Evolutionary conservation across 2,329 filamentous ascomycete species (phyloP).

Genomic region (Ustulina deusta): DNA sequence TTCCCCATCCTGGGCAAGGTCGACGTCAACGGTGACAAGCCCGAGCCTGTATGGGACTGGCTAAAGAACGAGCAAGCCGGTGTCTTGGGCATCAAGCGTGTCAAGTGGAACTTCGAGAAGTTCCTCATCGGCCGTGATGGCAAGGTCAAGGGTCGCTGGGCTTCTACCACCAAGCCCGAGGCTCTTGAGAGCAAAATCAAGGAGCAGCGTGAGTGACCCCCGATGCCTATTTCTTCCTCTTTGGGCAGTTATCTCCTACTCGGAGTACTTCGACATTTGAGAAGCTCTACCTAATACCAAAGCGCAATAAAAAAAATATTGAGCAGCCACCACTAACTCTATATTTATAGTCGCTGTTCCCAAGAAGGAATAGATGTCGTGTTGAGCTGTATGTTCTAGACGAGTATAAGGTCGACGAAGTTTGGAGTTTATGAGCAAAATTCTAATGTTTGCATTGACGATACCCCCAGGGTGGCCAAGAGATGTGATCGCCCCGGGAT

Average conservation of each 20-base stretch:
- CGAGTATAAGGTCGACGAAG: conserved; percentile 28
- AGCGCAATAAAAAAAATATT: neutral
- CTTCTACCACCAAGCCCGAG: conserved; percentile 88
- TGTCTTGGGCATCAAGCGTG: conserved; percentile 84
- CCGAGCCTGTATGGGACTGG: conserved; percentile 84
- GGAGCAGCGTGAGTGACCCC: conserved; percentile 63
- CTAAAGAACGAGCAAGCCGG: conserved; percentile 80
- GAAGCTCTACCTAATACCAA: neutral
- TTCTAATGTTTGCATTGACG: conserved; percentile 45
- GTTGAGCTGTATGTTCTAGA: conserved; percentile 22
- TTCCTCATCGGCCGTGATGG: conserved; percentile 91
- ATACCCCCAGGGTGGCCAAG: conserved; percentile 46
- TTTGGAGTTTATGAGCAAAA: conserved; percentile 37
- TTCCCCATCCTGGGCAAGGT: conserved; percentile 94
- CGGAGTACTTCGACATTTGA: too few relatives aligned
- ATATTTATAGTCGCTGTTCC: conserved; percentile 58
- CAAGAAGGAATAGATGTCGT: conserved; percentile 58
- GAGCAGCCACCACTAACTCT: conserved; percentile 11
- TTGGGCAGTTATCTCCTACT: neutral
- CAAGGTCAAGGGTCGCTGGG: conserved; percentile 86
- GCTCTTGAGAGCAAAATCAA: conserved; percentile 79
- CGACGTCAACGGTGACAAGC: conserved; percentile 89
- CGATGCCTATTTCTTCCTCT: neutral
- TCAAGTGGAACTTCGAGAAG: conserved; percentile 99
- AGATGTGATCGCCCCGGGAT: conserved; percentile 40